Evolutionary conservation across 768 basidiomycete species (phyloP).

Genomic region (Amanita pseudoporphyria): DNA sequence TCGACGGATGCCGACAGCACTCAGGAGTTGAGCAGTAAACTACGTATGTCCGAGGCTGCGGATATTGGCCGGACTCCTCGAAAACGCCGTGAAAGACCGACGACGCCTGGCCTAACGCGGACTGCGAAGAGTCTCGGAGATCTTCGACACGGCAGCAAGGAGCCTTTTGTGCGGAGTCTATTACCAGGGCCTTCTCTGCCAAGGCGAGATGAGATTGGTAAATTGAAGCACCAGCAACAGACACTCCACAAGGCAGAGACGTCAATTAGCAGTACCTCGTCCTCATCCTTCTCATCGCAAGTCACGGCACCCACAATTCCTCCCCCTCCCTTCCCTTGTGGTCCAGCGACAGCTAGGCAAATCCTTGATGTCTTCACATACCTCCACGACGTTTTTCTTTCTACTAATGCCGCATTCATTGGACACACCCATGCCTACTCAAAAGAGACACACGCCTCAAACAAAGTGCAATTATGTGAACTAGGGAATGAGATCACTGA

Average conservation of each 20-base stretch:
- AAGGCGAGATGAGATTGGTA: constrained; percentile 15
- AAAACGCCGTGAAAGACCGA: constrained; percentile 16
- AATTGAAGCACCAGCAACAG: constrained; percentile 9
- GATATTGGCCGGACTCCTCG: constrained; percentile 24
- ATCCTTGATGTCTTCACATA: constrained; percentile 69
- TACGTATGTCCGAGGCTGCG: not conserved
- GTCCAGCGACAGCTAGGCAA: constrained; percentile 58
- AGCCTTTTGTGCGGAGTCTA: constrained; percentile 13
- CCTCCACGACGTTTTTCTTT: constrained; percentile 86
- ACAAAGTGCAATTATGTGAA: constrained; percentile 89
- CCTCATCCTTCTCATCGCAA: constrained; percentile 59
- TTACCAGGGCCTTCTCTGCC: constrained; percentile 16
- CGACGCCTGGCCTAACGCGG: constrained; percentile 14
- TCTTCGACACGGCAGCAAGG: constrained; percentile 20
- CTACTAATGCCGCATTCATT: constrained; percentile 94
- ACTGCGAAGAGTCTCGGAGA: constrained; percentile 44
- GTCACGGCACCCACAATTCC: constrained; percentile 37
- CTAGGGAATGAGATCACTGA: constrained; percentile 93
- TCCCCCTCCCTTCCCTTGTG: constrained; percentile 57
- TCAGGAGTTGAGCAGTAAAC: not conserved
- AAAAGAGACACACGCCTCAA: constrained; percentile 82
- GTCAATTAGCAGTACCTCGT: constrained; percentile 63
- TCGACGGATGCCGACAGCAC: constrained; percentile 6
- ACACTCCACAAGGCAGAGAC: constrained; percentile 26
- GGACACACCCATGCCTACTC: constrained; percentile 94